These are phyloP conservation scores for Kluyveromyces siamensis DNA, from an alignment of 805 yeast species.

Conservation along the genomic window DNA sequence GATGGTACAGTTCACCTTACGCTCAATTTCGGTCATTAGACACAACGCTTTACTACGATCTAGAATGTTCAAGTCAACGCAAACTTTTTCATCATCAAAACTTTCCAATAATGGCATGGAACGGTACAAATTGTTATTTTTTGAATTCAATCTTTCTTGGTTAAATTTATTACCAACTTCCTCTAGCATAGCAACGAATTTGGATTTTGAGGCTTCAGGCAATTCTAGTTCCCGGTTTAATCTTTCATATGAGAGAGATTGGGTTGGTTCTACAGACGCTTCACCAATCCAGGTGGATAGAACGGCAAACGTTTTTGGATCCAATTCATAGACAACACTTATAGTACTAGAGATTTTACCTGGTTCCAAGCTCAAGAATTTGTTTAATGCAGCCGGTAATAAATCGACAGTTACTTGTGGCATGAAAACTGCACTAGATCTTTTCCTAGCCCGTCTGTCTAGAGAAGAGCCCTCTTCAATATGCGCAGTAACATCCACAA, in stretches of 20 bases:
- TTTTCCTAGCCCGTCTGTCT: slow-evolving; percentile 83
- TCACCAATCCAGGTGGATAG: slow-evolving; percentile 73
- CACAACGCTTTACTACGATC: slow-evolving; percentile 47
- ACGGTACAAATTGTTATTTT: slow-evolving; percentile 16
- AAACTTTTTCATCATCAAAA: slow-evolving; percentile 76
- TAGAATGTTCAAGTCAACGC: slow-evolving; percentile 64
- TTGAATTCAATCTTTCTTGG: slow-evolving; percentile 15
- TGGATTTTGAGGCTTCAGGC: slow-evolving; percentile 3
- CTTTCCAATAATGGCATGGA: slow-evolving; percentile 63
- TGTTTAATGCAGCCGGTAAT: slow-evolving; percentile 57
- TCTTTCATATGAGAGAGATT: slow-evolving; percentile 11
- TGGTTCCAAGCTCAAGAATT: slow-evolving; percentile 50
- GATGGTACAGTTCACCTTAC: slow-evolving; percentile 74
- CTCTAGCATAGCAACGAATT: slow-evolving; percentile 11
- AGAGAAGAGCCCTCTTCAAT: slow-evolving; percentile 64
- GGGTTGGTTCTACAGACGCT: slow-evolving; percentile 55
- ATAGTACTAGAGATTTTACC: slow-evolving; percentile 56
- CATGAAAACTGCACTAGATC: slow-evolving; percentile 81
- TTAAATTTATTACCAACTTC: slow-evolving; percentile 21
- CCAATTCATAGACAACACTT: slow-evolving; percentile 74
- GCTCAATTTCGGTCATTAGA: slow-evolving; percentile 64
- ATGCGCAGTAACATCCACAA: slow-evolving; percentile 67
- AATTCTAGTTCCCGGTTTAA: slow-evolving; percentile 12
- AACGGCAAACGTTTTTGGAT: slow-evolving; percentile 60
- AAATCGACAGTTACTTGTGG: slow-evolving; percentile 65